Conservation (phyloP, 495 filamentous ascomycete species). For the Cairneyella variabilis region DNA sequence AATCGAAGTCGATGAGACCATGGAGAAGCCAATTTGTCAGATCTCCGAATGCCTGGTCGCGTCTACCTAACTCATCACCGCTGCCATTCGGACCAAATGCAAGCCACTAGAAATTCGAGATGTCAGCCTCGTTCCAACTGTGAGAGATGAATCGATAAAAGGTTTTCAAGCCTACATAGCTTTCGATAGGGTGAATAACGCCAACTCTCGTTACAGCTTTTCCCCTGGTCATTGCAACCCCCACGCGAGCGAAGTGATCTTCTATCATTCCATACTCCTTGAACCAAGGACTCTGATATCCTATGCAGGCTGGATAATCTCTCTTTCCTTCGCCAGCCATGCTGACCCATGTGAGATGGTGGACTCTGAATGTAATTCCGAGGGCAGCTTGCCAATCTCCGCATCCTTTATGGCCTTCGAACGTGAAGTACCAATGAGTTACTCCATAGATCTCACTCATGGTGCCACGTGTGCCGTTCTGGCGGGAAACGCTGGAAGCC, state of each 20-base stretch:
- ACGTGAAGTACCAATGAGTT: slow-evolving; percentile 27
- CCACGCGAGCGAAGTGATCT: slow-evolving; percentile 25
- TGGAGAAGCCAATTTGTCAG: slow-evolving; percentile 24
- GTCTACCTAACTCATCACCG: slow-evolving; percentile 14
- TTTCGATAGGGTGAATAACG: slow-evolving; percentile 29
- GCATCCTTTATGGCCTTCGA: slow-evolving; percentile 29
- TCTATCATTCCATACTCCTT: slow-evolving; percentile 25
- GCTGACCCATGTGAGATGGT: slow-evolving; percentile 26
- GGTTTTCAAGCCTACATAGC: too few species aligned
- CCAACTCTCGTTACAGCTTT: slow-evolving; percentile 20
- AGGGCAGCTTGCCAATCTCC: slow-evolving; percentile 30
- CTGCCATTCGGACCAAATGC: slow-evolving; percentile 22
- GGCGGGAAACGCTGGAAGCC: slow-evolving; percentile 22
- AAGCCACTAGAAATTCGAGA: too few species aligned
- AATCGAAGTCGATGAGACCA: slow-evolving; percentile 28
- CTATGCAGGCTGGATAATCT: slow-evolving; percentile 27
- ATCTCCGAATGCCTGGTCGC: slow-evolving; percentile 24
- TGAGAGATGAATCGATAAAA: too few species aligned
- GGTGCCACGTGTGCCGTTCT: slow-evolving; percentile 20
- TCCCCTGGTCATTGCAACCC: slow-evolving; percentile 23
- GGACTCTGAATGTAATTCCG: slow-evolving; percentile 27
- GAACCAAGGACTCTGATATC: slow-evolving; percentile 29
- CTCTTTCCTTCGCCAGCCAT: slow-evolving; percentile 28
- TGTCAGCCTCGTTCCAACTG: too few species aligned
- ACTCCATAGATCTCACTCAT: slow-evolving; percentile 27